Conservation (phyloP, 2,329 filamentous ascomycete genomes). For the Stachybotrys chlorohalonatus region DNA sequence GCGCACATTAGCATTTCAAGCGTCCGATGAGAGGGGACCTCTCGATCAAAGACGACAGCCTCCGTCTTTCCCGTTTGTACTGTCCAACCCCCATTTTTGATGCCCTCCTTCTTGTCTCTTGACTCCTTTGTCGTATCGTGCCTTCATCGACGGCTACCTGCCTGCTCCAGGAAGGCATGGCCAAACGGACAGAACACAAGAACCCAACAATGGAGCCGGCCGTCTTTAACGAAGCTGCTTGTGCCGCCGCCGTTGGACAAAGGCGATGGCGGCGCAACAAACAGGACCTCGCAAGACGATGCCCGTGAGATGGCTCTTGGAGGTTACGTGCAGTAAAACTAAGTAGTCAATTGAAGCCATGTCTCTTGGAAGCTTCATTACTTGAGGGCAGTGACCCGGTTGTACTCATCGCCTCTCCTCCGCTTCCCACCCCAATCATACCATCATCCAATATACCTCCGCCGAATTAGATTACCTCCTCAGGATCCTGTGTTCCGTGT, state of each 20-base stretch:
- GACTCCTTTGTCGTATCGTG: not conserved
- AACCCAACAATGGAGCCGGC: not conserved
- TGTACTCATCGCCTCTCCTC: not conserved
- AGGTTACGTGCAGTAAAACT: not conserved
- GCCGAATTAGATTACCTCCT: too few species aligned
- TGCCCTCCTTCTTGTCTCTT: not conserved
- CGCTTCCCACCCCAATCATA: not conserved
- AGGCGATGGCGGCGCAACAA: not conserved
- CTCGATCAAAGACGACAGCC: not conserved
- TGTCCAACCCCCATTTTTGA: not conserved
- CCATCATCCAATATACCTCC: too few species aligned
- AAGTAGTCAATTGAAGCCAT: not conserved
- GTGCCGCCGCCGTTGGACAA: not conserved
- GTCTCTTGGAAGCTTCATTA: not conserved
- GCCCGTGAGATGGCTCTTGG: not conserved
- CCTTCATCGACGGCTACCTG: not conserved
- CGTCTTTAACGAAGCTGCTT: not conserved
- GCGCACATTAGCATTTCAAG: not conserved
- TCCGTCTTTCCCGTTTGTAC: not conserved
- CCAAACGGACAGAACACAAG: not conserved
- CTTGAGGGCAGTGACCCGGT: not conserved
- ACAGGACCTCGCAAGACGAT: not conserved
- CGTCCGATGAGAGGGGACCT: not conserved
- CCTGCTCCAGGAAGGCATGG: not conserved
- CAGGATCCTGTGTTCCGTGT: too few species aligned